Conservation (phyloP, 345 rosid species). For the Carallia pectinifolia region DNA sequence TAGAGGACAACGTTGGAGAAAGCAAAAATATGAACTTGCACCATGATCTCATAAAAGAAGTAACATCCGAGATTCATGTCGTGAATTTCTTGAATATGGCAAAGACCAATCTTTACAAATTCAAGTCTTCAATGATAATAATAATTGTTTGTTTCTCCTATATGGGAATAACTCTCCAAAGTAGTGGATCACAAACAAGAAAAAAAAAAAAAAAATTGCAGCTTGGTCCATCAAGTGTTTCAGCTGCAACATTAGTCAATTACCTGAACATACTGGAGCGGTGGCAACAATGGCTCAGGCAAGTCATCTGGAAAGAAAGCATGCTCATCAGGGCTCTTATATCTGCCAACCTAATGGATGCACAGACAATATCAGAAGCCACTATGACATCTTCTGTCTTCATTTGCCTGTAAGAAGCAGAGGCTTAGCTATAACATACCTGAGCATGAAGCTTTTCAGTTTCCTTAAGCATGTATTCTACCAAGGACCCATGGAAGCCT, state of each 20-base stretch:
- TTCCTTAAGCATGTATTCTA: conserved; percentile 69
- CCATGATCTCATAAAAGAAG: neutral
- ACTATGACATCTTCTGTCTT: neutral
- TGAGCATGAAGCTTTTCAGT: conserved; percentile 78
- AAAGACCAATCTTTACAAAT: neutral
- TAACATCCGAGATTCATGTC: neutral
- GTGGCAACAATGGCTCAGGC: conserved; percentile 62
- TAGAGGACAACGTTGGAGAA: neutral
- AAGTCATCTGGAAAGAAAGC: conserved; percentile 63
- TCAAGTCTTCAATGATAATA: neutral
- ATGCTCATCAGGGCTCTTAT: conserved; percentile 75
- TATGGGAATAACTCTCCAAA: conserved; percentile 1
- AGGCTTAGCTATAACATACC: conserved; percentile 33
- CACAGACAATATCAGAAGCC: neutral
- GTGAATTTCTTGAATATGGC: neutral
- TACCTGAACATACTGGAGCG: conserved; percentile 61
- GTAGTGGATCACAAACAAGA: neutral
- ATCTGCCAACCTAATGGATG: conserved; percentile 59
- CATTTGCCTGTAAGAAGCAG: neutral
- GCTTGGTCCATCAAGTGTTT: neutral
- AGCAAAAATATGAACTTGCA: neutral
- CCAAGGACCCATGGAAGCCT: conserved; percentile 73
- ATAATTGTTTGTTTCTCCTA: neutral
- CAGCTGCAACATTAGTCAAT: neutral
- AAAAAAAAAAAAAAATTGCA: neutral